Conservation (phyloP, 306 rosid species). For the Glycine soja region DNA sequence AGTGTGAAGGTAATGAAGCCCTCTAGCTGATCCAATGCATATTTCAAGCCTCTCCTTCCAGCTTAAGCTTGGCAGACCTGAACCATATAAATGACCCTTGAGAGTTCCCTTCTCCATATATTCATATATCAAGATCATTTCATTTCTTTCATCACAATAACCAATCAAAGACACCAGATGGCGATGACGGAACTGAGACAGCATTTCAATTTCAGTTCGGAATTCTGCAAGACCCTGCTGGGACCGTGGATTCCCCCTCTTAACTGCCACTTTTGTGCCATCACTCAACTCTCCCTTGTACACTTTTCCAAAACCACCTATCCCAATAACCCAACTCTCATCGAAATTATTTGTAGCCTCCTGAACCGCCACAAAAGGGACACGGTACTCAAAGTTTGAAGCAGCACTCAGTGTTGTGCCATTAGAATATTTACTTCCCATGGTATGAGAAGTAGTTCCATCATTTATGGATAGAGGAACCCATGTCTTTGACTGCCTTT, state of each 20-base stretch:
- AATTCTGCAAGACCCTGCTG: constrained; percentile 90
- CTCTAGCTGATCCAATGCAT: constrained; percentile 91
- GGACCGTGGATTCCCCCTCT: constrained; percentile 87
- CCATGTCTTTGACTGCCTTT: constrained; percentile 73
- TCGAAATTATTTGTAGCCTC: constrained; percentile 84
- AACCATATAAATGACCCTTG: constrained; percentile 88
- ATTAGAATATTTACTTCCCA: constrained; percentile 81
- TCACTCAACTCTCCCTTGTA: constrained; percentile 78
- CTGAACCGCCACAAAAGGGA: constrained; percentile 73
- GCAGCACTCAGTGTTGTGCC: constrained; percentile 70
- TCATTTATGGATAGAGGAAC: constrained; percentile 67
- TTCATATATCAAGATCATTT: constrained; percentile 89
- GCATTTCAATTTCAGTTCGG: constrained; percentile 87
- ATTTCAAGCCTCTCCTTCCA: constrained; percentile 90
- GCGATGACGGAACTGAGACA: constrained; percentile 92
- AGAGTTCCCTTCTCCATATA: constrained; percentile 94
- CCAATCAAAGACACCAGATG: constrained; percentile 92
- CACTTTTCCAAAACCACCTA: constrained; percentile 90
- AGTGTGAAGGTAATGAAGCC: constrained; percentile 95
- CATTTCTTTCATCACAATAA: constrained; percentile 87
- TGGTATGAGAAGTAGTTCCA: constrained; percentile 69
- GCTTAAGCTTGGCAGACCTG: constrained; percentile 68
- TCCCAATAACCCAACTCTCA: constrained; percentile 81
- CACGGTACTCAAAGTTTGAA: constrained; percentile 67
- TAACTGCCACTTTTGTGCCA: constrained; percentile 85